Evolutionary conservation across 78 protist genomes (phyloP).

Genomic region (Emiliania huxleyi): DNA sequence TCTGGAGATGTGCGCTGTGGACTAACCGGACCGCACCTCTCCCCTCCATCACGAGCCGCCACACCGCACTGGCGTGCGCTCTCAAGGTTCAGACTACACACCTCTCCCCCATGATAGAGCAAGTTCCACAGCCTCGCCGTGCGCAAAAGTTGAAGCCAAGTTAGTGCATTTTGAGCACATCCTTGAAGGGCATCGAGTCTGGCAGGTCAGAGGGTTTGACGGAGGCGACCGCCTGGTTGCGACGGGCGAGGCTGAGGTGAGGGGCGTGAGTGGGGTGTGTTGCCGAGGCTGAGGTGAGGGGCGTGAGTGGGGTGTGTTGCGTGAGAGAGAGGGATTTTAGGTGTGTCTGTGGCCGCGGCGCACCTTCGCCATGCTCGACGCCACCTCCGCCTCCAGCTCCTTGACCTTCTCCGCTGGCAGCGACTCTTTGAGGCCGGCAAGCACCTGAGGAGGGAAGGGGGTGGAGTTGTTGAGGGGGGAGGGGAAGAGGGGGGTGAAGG

Average conservation of each 20-base stretch:
- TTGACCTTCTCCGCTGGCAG: not conserved
- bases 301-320: too few species aligned
- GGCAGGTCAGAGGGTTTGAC: not conserved
- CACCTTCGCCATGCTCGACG: not conserved
- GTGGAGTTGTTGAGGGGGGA: not conserved
- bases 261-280: too few species aligned
- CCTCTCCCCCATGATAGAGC: not conserved
- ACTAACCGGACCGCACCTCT: too few species aligned
- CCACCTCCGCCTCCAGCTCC: not conserved
- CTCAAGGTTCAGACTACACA: too few species aligned
- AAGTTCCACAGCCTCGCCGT: not conserved
- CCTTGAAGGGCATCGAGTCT: not conserved
- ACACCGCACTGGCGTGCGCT: too few species aligned
- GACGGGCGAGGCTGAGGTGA: too few species aligned
- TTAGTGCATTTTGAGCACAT: not conserved
- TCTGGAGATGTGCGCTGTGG: too few species aligned
- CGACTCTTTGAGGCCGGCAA: not conserved
- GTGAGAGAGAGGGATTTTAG: too few species aligned
- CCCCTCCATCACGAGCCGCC: too few species aligned
- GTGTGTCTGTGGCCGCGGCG: too few species aligned
- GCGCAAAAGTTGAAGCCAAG: not conserved
- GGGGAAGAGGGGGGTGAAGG: too few species aligned
- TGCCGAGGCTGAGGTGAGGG: too few species aligned
- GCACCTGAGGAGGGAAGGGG: not conserved
- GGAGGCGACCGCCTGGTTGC: not conserved